Evolutionary conservation across 306 rosid genomes (phyloP), one percentile per base, ranked within the genome.

Genomic region (Biancaea sappan): DNA sequence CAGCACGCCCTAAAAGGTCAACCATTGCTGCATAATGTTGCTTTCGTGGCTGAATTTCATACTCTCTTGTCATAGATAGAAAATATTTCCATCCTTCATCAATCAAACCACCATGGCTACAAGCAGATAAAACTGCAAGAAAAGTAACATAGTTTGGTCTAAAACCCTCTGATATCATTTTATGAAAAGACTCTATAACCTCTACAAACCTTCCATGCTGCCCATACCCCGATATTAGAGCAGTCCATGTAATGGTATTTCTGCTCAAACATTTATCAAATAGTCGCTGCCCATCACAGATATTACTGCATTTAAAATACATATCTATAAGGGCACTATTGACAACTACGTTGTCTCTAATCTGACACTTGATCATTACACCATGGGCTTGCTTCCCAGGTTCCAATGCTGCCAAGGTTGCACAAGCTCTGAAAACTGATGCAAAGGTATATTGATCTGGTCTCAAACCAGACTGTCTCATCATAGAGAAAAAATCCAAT

Each of bases 361-460:
- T 87, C 74, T 72, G 86, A 81, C 93, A 83, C 79, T 90, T 88
- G 34, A 88, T 77, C 96, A 88, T 77, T 40, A 88, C 78, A 69
- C 83, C 87, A 67, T 93, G 97, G 51, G 84, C 88, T 82, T 84
- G 92, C 83, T 82, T 93, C 72, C 96, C 97, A 22, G 83, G 90
- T 83, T 86, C 92, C 46, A 91, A 77, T 54, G 88, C 79, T 14
- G 96, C 93, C 83, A 91, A 68, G 79, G 83, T 66, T 43, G 96
- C 88, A 82, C 86, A 90, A n/a, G 93, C 90, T 75, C 86, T 87
- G 64, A 87, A 83, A 60, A 88, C 90, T 3, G 97, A 92, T 47
- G 93, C 89, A 64, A 90, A 90, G 66, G 91, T 90, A 80, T 84
- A 87, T 59, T 87, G 94, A 66, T 92, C 94, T 28, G 96, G 98